Conservation (phyloP, 2,329 filamentous ascomycete genomes). For the Exophiala oligosperma region DNA sequence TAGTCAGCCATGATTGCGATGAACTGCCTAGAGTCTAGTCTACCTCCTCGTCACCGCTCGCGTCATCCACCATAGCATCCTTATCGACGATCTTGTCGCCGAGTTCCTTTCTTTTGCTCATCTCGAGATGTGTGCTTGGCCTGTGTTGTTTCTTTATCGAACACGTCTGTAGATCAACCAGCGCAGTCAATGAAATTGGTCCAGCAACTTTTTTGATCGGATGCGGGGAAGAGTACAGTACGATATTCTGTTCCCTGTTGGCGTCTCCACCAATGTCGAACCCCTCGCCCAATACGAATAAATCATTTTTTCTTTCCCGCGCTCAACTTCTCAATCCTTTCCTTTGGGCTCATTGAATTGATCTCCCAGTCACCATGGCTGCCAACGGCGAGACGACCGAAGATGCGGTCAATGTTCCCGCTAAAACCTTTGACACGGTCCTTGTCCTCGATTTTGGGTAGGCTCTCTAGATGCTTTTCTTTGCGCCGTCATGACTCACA, state of each 20-base stretch:
- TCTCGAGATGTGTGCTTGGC: constrained; percentile 13
- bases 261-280: constrained; percentile 1
- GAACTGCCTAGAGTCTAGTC: constrained; percentile 10
- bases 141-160: neutral
- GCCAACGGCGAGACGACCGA: constrained; percentile 27
- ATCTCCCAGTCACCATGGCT: constrained; percentile 20
- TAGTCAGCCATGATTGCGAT: constrained; percentile 2
- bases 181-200: neutral
- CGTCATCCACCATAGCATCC: constrained; percentile 18
- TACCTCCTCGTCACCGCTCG: constrained; percentile 41
- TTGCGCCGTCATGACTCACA: constrained; percentile 10
- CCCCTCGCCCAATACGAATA: constrained; percentile 5
- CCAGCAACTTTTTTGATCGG: constrained; percentile 2
- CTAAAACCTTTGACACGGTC: constrained; percentile 37
- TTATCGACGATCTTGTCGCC: constrained; percentile 19
- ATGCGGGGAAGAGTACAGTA: constrained; percentile 8
- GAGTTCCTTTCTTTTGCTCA: constrained; percentile 29
- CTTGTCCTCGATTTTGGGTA: constrained; percentile 38
- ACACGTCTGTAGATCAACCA: neutral
- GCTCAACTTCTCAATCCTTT: neutral
- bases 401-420: constrained; percentile 30
- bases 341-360: constrained; percentile 5
- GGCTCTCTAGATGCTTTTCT: constrained; percentile 1
- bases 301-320: constrained; percentile 1
- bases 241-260: neutral